Evolutionary conservation across 2,329 filamentous ascomycete species (phyloP), one percentile per base, ranked within the genome.

Genomic region (Apiospora sp.): DNA sequence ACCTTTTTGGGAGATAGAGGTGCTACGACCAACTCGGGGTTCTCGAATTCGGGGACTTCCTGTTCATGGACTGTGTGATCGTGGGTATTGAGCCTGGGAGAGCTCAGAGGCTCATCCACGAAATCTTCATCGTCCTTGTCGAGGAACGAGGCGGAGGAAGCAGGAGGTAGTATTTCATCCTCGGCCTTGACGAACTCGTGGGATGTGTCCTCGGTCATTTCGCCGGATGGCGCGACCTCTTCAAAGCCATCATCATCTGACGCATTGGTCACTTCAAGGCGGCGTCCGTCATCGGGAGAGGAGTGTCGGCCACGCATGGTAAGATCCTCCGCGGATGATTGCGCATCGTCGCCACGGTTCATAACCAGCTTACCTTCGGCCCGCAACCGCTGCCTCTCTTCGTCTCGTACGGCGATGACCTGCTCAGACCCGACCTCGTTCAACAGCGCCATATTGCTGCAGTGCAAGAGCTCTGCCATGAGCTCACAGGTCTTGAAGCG

Each of bases 401-500:
- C 84, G 79, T 99, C 95, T 73, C 96, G 90, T 58, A 90, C 87
- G 74, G 89, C 91, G 73, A 98, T 94, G 75, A 98, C 91, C 75
- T 94, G 92, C 80, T 99, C 95, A 14, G 95, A 95, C 44, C 96
- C 96, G 13, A 91, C 87, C 81, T 98, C 95, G 80, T 99, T 99
- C 76, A 99, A 86, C 48, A 99, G 86, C 7, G 94, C 95, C 96
- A 99, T 99, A 81, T 99, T 99, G 82, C 96, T 98, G 83, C 96
- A 99, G 82, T 99, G 96, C 51, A 99, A 85, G 64, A 99, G 87
- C 83, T 99, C 96, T 0, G 96, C 96, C 96, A 99, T 98, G 73
- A 99, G 87, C 83, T 99, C 96, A 82, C 96, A 99, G 0, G 96
- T 98, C 86, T 99, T 99, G 87, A 99, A 99, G 27, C 96, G 90